phyloP scores from a whole-genome alignment of 495 filamentous ascomycete species.

The Hypoxylon lienhwacheense region DNA sequence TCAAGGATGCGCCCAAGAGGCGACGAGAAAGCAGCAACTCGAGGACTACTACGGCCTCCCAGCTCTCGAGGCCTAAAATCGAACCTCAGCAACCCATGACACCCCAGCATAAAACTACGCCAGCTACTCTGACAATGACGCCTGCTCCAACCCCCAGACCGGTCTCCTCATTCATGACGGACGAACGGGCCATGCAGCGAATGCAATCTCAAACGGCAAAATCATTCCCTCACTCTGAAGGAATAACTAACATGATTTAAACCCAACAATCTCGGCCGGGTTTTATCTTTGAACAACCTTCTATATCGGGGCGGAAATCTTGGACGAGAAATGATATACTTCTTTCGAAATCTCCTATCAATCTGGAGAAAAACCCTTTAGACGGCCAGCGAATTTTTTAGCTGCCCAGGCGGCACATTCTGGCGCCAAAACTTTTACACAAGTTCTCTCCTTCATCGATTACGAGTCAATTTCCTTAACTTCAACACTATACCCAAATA shows the following conservation, averaged over 20 bases:
- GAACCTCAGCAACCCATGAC: constrained; percentile 43
- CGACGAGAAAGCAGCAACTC: constrained; percentile 65
- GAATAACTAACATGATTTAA: constrained; percentile 51
- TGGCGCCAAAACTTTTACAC: neutral
- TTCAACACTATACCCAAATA: constrained; percentile 23
- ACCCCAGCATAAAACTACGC: constrained; percentile 47
- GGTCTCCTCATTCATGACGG: constrained; percentile 21
- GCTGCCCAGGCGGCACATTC: constrained; percentile 2
- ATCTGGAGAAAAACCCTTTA: constrained; percentile 12
- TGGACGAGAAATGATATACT: constrained; percentile 24
- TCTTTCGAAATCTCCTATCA: constrained; percentile 13
- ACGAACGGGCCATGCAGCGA: constrained; percentile 31
- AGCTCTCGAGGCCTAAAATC: constrained; percentile 43
- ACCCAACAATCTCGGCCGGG: constrained; percentile 3
- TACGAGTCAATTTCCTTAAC: constrained; percentile 21
- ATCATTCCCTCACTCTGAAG: constrained; percentile 37
- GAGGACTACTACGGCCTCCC: constrained; percentile 40
- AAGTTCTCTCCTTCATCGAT: constrained; percentile 12
- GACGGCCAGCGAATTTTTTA: constrained; percentile 20
- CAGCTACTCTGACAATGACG: constrained; percentile 40
- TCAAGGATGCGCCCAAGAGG: constrained; percentile 71
- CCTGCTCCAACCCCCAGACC: constrained; percentile 45
- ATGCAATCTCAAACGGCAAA: constrained; percentile 39
- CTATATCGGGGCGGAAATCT: constrained; percentile 14
- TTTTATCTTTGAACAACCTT: neutral